Base-by-base conservation (phyloP, 2,329 filamentous ascomycete species). In the Lecanoromycetidae sp. region DNA sequence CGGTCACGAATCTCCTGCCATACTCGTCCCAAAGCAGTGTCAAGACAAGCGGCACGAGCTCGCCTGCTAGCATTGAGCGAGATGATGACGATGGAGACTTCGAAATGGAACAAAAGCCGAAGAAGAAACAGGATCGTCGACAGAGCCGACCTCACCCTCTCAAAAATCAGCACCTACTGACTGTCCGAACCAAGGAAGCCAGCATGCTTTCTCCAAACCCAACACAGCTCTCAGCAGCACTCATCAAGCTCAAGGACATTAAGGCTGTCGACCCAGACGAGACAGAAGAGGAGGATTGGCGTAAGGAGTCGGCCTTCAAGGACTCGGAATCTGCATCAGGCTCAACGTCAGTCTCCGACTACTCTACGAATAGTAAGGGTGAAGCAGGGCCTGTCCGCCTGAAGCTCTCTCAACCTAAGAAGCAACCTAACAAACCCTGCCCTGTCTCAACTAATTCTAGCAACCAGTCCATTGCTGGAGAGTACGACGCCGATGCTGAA, bases 1-100 rank as follows among this genome's bases (percentile, higher is more conserved):
- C 74, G 5, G 74, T 77, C 34, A 66, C 66, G 10, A 70, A 67
- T 37, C 59, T 79, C 15, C 57, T 76, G 2, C 74, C 73, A 30
- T 64, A 66, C 3, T 67, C 72, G 3, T 65, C 71, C 39, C 58
- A 60, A 39, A 61, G 59, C 39, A 66, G 62, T 53, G 58, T 58
- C 15, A 67, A 65, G n/a, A 67, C 68, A 17, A 58, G 63, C 30
- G 65, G 66, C 39, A 66, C 66, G 46, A 66, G 62, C 54, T 71
- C 69, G n/a, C n/a, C n/a, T n/a, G n/a, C n/a, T 1, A 75, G 72
- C 57, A 61, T 73, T 51, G 63, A 74, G 60, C 61, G 70, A n/a
- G n/a, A n/a, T 47, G 72, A 75, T 44, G 63, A 64, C 15, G 71
- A 75, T 52, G 68, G 67, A 42, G 71, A 74, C 13, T 70, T 73